Conservation (phyloP, 352 stramenopile species). For the Globisporangium spiculum region DNA sequence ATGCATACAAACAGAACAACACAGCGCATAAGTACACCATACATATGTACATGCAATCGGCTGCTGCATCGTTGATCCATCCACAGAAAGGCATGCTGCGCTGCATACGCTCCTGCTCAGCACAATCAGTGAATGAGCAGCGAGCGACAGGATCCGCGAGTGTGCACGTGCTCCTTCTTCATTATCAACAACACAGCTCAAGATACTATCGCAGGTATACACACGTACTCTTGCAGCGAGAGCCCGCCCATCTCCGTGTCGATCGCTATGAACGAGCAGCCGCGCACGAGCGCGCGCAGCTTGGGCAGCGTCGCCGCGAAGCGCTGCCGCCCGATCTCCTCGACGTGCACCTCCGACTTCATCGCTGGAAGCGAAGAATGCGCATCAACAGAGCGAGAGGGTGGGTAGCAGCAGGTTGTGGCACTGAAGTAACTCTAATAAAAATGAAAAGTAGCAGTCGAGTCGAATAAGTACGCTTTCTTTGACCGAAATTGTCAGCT, state of each 20-base stretch:
- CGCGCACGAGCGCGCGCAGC: conserved; percentile 28
- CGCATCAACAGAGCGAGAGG: conserved; percentile 52
- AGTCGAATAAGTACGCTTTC: too few species aligned
- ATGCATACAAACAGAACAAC: not conserved
- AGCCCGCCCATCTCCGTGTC: conserved; percentile 78
- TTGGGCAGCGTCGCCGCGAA: conserved; percentile 25
- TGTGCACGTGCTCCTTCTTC: not conserved
- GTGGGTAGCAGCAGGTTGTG: not conserved
- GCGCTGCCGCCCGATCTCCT: conserved; percentile 21
- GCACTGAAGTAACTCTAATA: not conserved
- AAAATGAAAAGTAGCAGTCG: too few species aligned
- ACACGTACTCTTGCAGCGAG: conserved; percentile 60
- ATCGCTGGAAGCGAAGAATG: conserved; percentile 11
- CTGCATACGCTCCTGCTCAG: not conserved
- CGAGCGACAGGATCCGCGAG: not conserved
- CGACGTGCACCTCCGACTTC: conserved; percentile 20
- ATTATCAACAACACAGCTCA: not conserved
- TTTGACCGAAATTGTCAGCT: too few species aligned
- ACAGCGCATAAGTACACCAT: not conserved
- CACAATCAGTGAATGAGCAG: not conserved
- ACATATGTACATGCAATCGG: not conserved
- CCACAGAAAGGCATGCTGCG: not conserved
- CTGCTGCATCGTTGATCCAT: not conserved
- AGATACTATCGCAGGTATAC: not conserved
- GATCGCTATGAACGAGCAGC: conserved; percentile 65